Evolutionary conservation across 2,329 filamentous ascomycete genomes (phyloP), one percentile per base, ranked within the genome.

Genomic region (Periconia digitata): DNA sequence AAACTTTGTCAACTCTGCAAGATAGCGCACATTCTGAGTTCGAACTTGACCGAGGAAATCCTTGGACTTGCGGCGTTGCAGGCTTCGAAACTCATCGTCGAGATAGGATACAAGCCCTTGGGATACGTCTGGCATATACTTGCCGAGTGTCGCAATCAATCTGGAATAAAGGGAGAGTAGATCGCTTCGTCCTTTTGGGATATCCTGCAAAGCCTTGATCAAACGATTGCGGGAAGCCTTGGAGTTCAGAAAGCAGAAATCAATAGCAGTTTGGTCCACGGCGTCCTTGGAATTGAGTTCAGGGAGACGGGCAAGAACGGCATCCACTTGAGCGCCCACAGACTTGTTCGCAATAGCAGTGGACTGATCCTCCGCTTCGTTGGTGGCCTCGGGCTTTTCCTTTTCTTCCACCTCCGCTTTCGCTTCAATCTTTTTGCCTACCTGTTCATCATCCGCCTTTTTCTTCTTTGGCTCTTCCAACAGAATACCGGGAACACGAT

Each of bases 201-300:
- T 87, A 57, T 99, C 94, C 40, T 95, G 92, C 39, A 99, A 77
- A 23, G 91, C 89, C 72, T 96, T 97, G 67, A 97, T 81, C 2
- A 99, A 81, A 41, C 94, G 84, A 69, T 99, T 99, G 24, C 95
- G 85, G 0, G 95, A 99, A 8, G 94, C 94, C 67, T 99, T 99
- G 1, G 94, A 99, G 70, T 99, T 99, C 50, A 99, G 79, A 64
- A 96, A 99, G 74, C 94, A 97, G 67, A 99, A 99, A 64, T 97
- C 92, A 53, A 96, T 87, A 7, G 95, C 94, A 40, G 89, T 85
- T 69, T 96, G 87, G 65, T 99, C 94, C 46, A 96, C 90, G 43
- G 85, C 79, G 43, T 99, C 95, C 66, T 96, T 97, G 64, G 83
- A 92, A 32, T 89, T 92, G 44, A 99, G 77, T 52, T 97, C 92